A percentile compares a stretch with the other conserved stretches of the same genome.
These are phyloP conservation scores for Handroanthus guayacan DNA, from an alignment of 257 asterid genomes.

Conservation along the genomic window DNA sequence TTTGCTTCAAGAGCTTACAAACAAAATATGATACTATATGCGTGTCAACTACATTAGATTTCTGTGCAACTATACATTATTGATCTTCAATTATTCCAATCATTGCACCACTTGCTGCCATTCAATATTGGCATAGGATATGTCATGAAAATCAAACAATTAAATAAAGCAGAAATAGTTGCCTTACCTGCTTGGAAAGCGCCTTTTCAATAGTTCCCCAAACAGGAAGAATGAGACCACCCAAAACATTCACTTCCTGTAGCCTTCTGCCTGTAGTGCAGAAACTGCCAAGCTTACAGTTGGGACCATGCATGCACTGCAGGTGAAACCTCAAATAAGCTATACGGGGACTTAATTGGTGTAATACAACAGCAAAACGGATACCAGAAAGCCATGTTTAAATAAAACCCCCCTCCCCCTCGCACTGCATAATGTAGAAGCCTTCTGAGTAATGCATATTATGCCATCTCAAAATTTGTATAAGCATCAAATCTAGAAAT, in stretches of 20 bases:
- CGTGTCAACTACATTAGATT: slow-evolving; percentile 24
- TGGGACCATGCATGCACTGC: slow-evolving; percentile 99
- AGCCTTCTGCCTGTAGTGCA: slow-evolving; percentile 91
- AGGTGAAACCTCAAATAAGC: slow-evolving; percentile 45
- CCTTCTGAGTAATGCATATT: not conserved
- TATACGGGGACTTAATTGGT: slow-evolving; percentile 12
- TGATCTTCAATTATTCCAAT: slow-evolving; percentile 29
- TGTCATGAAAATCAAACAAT: slow-evolving; percentile 24
- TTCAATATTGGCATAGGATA: not conserved
- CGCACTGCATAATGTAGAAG: slow-evolving; percentile 2
- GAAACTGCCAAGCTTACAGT: slow-evolving; percentile 81
- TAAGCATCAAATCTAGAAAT: not conserved
- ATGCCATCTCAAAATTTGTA: slow-evolving; percentile 16
- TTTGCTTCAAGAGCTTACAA: slow-evolving; percentile 15
- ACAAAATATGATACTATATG: not conserved
- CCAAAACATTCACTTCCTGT: slow-evolving; percentile 94
- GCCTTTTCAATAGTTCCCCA: slow-evolving; percentile 98
- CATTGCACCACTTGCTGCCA: slow-evolving; percentile 20
- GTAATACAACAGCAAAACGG: slow-evolving; percentile 24
- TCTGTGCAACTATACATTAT: not conserved
- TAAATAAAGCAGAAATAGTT: slow-evolving; percentile 21
- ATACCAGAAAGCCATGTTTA: slow-evolving; percentile 9
- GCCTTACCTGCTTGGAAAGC: slow-evolving; percentile 83
- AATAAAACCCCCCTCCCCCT: slow-evolving; percentile 3
- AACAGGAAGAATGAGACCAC: slow-evolving; percentile 97